Evolutionary conservation across 306 rosid species (phyloP).

Genomic region (Pachyrhizus erosus): DNA sequence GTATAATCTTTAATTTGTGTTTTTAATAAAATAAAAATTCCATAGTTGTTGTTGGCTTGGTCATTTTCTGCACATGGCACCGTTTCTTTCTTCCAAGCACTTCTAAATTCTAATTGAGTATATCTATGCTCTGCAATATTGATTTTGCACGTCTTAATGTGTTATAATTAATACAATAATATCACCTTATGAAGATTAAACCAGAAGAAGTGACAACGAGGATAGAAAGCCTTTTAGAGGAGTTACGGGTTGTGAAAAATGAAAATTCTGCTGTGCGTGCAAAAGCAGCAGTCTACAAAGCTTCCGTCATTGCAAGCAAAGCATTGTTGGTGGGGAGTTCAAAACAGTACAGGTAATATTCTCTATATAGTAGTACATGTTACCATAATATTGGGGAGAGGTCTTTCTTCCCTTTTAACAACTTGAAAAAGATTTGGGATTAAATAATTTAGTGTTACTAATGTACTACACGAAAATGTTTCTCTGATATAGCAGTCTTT

Average conservation of each 20-base stretch:
- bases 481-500: conserved; percentile 4
- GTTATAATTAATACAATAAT: neutral
- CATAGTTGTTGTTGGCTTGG: neutral
- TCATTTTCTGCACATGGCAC: conserved; percentile 23
- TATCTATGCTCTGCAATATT: neutral
- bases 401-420: conserved; percentile 9
- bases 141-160: conserved; percentile 18
- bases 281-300: conserved; percentile 82
- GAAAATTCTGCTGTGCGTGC: conserved; percentile 78
- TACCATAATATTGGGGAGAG: conserved; percentile 17
- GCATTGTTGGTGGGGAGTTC: conserved; percentile 72
- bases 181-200: conserved; percentile 70
- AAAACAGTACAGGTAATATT: conserved; percentile 70
- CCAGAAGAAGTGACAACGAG: conserved; percentile 87
- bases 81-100: conserved; percentile 35
- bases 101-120: conserved; percentile 8
- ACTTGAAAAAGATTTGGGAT: neutral
- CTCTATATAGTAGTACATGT: conserved; percentile 14
- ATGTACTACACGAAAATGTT: neutral
- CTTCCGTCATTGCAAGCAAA: conserved; percentile 69
- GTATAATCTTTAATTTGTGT: neutral
- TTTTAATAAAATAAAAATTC: conserved; percentile 13
- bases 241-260: conserved; percentile 72
- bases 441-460: neutral
- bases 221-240: conserved; percentile 82